phyloP scores from a whole-genome alignment of 352 stramenopile genomes.

The Phytophthora palmivora region DNA sequence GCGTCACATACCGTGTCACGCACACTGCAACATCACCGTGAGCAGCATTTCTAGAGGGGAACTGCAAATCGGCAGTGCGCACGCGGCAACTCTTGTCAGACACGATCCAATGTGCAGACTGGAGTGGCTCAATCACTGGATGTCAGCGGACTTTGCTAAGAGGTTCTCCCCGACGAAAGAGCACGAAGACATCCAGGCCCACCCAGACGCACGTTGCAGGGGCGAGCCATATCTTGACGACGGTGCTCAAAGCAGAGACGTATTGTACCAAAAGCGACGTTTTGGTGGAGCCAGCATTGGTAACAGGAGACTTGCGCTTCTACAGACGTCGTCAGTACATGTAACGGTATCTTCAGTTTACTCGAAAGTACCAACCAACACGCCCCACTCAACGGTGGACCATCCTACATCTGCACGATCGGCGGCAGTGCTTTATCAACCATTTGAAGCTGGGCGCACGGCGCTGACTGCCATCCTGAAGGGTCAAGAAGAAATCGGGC shows the following conservation, averaged over 20 bases:
- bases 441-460: too few relatives aligned
- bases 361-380: too few relatives aligned
- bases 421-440: background rate
- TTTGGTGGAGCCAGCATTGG: background rate
- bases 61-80: conserved; percentile 6
- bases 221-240: conserved; percentile 10
- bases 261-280: background rate
- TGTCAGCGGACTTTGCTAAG: background rate
- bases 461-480: conserved; percentile 25
- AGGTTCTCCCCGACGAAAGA: background rate
- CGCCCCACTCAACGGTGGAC: background rate
- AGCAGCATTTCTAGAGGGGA: conserved; percentile 10
- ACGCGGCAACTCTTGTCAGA: conserved; percentile 9
- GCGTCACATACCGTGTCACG: background rate
- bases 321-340: too few relatives aligned
- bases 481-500: conserved; percentile 1
- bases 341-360: too few relatives aligned
- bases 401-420: background rate
- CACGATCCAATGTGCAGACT: background rate
- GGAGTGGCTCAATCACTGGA: background rate
- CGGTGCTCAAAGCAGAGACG: too few relatives aligned
- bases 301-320: background rate
- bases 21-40: background rate
- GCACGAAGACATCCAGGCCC: conserved; percentile 11
- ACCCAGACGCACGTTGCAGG: conserved; percentile 29